Evolutionary conservation across 1,139 yeast genomes (phyloP), one percentile per base, ranked within the genome.

Genomic region (Meyerozyma sp.): DNA sequence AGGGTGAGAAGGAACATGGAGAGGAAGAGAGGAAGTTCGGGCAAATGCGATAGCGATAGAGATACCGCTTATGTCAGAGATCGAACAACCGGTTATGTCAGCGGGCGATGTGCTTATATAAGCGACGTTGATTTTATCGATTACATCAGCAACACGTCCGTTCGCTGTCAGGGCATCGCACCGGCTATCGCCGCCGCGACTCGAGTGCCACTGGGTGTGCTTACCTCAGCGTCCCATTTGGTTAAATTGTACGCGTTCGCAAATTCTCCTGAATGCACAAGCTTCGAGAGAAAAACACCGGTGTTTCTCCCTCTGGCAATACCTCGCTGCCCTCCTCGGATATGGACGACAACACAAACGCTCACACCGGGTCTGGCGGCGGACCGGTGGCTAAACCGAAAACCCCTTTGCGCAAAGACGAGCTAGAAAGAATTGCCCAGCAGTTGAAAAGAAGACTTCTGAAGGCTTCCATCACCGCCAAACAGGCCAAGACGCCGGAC

Each of bases 381-480:
- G 37, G 39, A 21, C 13, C 26, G 11, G 36, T 28, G 11, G 36
- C 30, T 26, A 62, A 61, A 45, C 63, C 63, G 16, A 68, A 68
- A 49, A 66, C 74, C 4, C 70, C 74, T 9, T 61, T 73, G 51
- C 66, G 66, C 48, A 72, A 71, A 53, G 77, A 72, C 46, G 78
- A 73, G 47, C 59, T 73, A 45, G 78, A 73, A 49, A 65, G 69
- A 47, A 73, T 73, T 34, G 78, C 78, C 48, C 65, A 65, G 45
- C 73, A 72, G 53, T 61, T 73, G 47, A 73, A 72, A 57, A 66
- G 64, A 44, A 71, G 70, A 51, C 60, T 73, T 29, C 66, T 75
- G 35, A 65, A 63, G 51, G 78, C 78, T 10, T 68, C 75, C 21
- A 66, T 72, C 36, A 63, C 78, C 20, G 78, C 78, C 26, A 73